Base-by-base conservation (phyloP, 768 basidiomycete species). In the Termitomyces sp. region DNA sequence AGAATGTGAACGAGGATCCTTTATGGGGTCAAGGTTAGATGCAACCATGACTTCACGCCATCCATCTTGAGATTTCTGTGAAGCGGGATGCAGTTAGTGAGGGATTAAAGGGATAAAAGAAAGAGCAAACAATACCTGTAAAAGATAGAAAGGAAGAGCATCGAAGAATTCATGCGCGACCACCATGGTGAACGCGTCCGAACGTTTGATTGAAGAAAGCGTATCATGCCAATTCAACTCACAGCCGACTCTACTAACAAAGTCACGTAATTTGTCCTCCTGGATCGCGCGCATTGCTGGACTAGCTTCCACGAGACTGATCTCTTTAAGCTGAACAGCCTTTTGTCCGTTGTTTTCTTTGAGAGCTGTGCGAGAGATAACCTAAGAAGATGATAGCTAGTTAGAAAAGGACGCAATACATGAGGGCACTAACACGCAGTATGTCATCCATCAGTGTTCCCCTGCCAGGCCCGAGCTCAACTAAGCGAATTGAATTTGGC, bases 151-250 rank as follows among this genome's bases (percentile, higher is more conserved):
- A 0, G 97, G 96, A 46, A 99, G 78, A 0, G 95, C 95, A 69
- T 98, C 97, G 62, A 99, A 98, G 74, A 98, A 96, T 68, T 98
- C 97, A 71, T 99, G 95, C 0, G 97, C 97, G 16, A 98, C 75
- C 24, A 97, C 70, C 77, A 97, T 85, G 0, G 94, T 95, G 70
- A 87, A 98, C 52, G 71, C 69, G 11, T 76, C 73, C 18, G 77
- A 65, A 60, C 68, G 72, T 0, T 80, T 72, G 1, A 99, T 73
- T 18, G 93, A 85, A 41, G 88, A 83, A 18, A 97, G 73, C 0
- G 83, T 78, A 56, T 89, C 81, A 63, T 89, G 82, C 94, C 95
- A 98, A 1, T 79, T 66, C 42, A 93, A 57, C 3, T 73, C 54
- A 61, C 79, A 74, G 13, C 74, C 72, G 7, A 65, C 63, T 57